Evolutionary conservation across 2,329 filamentous ascomycete genomes (phyloP).

Genomic region (Knoxdaviesia proteae): DNA sequence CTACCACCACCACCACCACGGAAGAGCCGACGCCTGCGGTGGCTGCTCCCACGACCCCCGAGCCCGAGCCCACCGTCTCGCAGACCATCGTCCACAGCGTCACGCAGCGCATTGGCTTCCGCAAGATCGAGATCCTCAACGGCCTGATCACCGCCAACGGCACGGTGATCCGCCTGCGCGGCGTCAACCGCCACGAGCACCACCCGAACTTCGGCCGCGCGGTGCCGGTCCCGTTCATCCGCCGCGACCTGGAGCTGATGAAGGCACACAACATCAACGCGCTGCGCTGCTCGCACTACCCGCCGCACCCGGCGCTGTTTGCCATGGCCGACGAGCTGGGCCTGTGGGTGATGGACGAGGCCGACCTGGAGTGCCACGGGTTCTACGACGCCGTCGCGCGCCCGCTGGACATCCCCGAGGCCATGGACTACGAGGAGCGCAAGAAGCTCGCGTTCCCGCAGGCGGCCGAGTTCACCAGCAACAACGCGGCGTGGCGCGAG

Average conservation of each 20-base stretch:
- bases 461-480: slow-evolving; percentile 36
- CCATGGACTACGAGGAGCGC: slow-evolving; percentile 14
- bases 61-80: slow-evolving; percentile 13
- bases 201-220: slow-evolving; percentile 41
- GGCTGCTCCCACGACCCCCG: no score
- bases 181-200: slow-evolving; percentile 51
- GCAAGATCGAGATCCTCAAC: slow-evolving; percentile 38
- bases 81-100: slow-evolving; percentile 8
- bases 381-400: slow-evolving; percentile 26
- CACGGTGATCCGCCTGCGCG: slow-evolving; percentile 35
- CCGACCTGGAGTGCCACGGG: slow-evolving; percentile 31
- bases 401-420: slow-evolving; percentile 29
- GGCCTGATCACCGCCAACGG: slow-evolving; percentile 44
- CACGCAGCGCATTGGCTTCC: slow-evolving; percentile 38
- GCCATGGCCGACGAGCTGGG: slow-evolving; percentile 45
- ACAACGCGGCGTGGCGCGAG: slow-evolving; percentile 38
- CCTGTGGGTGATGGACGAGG: slow-evolving; percentile 35
- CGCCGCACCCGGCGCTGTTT: slow-evolving; percentile 37
- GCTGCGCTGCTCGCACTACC: slow-evolving; percentile 47
- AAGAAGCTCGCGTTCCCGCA: slow-evolving; percentile 23
- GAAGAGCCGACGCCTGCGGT: no score
- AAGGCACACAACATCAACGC: slow-evolving; percentile 53
- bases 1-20: no score
- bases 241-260: slow-evolving; percentile 42
- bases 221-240: slow-evolving; percentile 40